Evolutionary conservation across 345 rosid genomes (phyloP).

Genomic region (Xanthoceras sorbifolium): DNA sequence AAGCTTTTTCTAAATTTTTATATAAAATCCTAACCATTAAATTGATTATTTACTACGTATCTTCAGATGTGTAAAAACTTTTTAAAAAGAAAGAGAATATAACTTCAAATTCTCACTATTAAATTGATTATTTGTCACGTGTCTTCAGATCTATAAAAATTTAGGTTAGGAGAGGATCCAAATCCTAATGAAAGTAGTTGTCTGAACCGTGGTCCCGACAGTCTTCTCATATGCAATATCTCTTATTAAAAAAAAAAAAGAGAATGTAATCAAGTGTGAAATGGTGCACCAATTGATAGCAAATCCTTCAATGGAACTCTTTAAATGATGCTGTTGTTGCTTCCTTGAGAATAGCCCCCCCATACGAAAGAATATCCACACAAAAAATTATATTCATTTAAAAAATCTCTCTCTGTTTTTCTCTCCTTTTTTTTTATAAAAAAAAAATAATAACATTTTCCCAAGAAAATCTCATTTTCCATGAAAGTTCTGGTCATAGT

Average conservation of each 20-base stretch:
- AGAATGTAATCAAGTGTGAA: background rate
- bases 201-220: too few species aligned
- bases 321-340: background rate
- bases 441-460: background rate
- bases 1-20: too few species aligned
- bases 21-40: too few species aligned
- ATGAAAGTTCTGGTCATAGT: slow-evolving; percentile 44
- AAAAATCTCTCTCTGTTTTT: background rate
- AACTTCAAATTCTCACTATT: too few species aligned
- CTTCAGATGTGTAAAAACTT: too few species aligned
- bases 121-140: too few species aligned
- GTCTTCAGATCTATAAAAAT: too few species aligned
- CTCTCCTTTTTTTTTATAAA: background rate
- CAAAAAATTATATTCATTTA: background rate
- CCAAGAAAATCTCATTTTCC: slow-evolving; percentile 39
- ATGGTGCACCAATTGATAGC: background rate
- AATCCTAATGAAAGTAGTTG: too few species aligned
- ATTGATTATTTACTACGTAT: too few species aligned
- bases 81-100: too few species aligned
- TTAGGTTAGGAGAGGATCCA: too few species aligned
- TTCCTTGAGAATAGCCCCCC: background rate
- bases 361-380: background rate
- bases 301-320: background rate
- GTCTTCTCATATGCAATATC: too few species aligned
- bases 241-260: background rate